Evolutionary conservation across 306 rosid genomes (phyloP).

Genomic region (Quercus parvula): DNA sequence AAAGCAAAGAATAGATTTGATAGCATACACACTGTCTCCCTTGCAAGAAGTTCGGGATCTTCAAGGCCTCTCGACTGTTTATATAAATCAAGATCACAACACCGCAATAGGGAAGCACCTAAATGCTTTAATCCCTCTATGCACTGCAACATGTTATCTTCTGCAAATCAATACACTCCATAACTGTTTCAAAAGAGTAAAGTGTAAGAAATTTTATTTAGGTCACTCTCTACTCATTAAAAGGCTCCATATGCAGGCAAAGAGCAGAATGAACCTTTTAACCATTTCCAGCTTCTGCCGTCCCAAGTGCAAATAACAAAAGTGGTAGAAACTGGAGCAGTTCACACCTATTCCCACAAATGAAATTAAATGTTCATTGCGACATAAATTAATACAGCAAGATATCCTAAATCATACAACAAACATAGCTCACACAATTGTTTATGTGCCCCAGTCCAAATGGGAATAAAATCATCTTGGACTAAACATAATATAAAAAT

Average conservation of each 20-base stretch:
- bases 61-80: slow-evolving; percentile 79
- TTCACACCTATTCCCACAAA: slow-evolving; percentile 16
- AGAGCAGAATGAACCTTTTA: slow-evolving; percentile 46
- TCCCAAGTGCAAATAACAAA: slow-evolving; percentile 28
- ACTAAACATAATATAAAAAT: too few relatives aligned
- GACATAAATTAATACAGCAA: background rate
- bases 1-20: slow-evolving; percentile 13
- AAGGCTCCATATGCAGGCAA: slow-evolving; percentile 11
- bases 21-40: slow-evolving; percentile 91
- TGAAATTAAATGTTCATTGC: slow-evolving; percentile 7
- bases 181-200: slow-evolving; percentile 51
- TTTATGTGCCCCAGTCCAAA: too few relatives aligned
- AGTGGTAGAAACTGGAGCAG: slow-evolving; percentile 16
- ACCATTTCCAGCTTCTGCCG: slow-evolving; percentile 62
- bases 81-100: slow-evolving; percentile 74
- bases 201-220: slow-evolving; percentile 18
- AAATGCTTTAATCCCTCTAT: slow-evolving; percentile 60
- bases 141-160: slow-evolving; percentile 85
- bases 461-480: too few relatives aligned
- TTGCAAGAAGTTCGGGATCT: slow-evolving; percentile 85
- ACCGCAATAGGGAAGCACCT: slow-evolving; percentile 58
- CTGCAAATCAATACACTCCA: slow-evolving; percentile 64
- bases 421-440: background rate
- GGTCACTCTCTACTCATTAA: background rate
- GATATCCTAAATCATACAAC: background rate